Percentiles rank a stretch among this genome's conserved stretches.
Conservation (phyloP, 208 protist species). For the Strigomonas culicis region DNA sequence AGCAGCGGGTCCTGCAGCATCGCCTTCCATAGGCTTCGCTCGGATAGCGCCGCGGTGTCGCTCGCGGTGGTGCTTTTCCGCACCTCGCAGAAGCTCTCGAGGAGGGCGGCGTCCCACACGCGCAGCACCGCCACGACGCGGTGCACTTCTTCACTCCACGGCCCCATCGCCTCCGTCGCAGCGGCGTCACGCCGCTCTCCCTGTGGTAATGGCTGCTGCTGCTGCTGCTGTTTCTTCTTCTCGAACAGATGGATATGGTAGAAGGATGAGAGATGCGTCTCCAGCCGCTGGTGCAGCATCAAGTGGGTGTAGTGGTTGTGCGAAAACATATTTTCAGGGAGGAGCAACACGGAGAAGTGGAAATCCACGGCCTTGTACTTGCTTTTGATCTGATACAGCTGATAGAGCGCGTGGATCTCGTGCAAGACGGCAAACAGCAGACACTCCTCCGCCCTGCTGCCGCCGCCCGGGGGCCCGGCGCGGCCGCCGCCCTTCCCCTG, state of each 20-base stretch:
- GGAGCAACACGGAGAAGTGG: constrained; percentile 53
- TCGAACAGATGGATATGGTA: constrained; percentile 59
- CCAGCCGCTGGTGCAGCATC: constrained; percentile 41
- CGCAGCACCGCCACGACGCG: not conserved
- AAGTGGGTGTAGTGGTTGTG: constrained; percentile 41
- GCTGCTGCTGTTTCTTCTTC: not conserved
- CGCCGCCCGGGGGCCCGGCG: constrained; percentile 13
- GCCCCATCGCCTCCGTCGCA: no score
- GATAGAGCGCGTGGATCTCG: constrained; percentile 43
- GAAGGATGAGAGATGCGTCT: constrained; percentile 30
- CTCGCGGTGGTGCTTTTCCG: not conserved
- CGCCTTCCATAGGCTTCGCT: constrained; percentile 16
- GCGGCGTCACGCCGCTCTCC: no score
- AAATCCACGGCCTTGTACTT: constrained; percentile 8
- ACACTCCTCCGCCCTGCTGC: constrained; percentile 22
- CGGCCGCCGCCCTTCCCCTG: no score
- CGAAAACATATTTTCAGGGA: constrained; percentile 48
- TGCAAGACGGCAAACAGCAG: constrained; percentile 50
- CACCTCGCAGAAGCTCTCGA: not conserved
- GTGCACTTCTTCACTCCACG: not conserved
- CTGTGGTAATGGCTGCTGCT: no score
- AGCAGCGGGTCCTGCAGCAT: constrained; percentile 30
- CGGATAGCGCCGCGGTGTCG: not conserved
- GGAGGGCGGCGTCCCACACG: not conserved
- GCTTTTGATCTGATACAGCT: constrained; percentile 40